A percentile compares a stretch with the other conserved stretches of the same genome.
Conservation (phyloP, 1,284 basidiomycete genomes). For the Anthracocystis walkeri region DNA sequence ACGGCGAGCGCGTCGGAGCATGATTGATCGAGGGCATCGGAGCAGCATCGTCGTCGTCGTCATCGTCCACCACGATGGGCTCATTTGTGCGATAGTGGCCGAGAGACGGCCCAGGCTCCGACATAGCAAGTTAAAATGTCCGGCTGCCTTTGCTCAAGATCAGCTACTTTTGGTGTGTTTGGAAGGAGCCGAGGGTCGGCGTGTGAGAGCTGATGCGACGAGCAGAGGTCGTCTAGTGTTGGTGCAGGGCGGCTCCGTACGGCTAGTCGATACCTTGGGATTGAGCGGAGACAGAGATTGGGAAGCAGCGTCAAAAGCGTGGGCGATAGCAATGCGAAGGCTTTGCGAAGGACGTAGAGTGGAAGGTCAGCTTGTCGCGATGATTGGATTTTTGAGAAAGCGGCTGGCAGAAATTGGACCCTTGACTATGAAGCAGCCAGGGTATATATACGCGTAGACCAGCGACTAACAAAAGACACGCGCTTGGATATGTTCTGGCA, state of each 20-base stretch:
- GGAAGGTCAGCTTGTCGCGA: not conserved
- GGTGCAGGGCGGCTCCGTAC: no score
- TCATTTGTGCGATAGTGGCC: slow-evolving; percentile 5
- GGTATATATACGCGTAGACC: not conserved
- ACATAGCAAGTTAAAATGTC: slow-evolving; percentile 9
- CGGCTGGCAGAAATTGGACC: slow-evolving; percentile 27
- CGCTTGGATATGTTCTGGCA: not conserved
- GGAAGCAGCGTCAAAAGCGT: no score
- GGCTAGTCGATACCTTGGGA: no score
- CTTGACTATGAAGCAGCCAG: slow-evolving; percentile 12
- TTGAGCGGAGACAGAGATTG: no score
- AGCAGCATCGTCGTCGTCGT: slow-evolving; percentile 24
- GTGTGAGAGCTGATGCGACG: no score
- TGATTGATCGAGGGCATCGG: not conserved
- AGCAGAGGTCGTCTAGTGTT: no score
- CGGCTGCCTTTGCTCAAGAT: no score
- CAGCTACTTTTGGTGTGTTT: no score
- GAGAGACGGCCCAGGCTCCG: slow-evolving; percentile 10
- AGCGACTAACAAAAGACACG: not conserved
- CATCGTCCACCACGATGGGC: slow-evolving; percentile 29
- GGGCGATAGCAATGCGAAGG: no score
- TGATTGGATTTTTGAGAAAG: slow-evolving; percentile 6
- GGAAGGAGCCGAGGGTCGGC: no score
- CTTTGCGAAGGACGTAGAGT: not conserved
- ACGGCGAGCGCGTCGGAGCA: slow-evolving; percentile 5